These are phyloP conservation scores for Echinosophora koreensis DNA, from an alignment of 306 rosid genomes.

Conservation along the genomic window DNA sequence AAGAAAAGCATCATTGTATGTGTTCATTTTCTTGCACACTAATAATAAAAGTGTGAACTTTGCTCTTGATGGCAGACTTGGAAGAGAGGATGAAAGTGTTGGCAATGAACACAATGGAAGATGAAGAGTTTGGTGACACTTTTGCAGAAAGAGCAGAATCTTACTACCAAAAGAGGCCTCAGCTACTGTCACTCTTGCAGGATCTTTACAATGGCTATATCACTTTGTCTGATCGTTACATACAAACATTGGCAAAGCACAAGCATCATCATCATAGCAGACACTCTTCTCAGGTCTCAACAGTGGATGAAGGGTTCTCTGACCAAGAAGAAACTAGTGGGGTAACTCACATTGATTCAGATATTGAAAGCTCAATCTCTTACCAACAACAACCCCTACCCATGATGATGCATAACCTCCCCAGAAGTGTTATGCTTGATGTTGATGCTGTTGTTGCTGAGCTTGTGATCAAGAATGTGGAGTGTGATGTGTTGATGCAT, in stretches of 20 bases:
- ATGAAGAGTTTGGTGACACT: slow-evolving; percentile 64
- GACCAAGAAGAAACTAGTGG: slow-evolving; percentile 65
- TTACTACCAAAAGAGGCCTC: slow-evolving; percentile 92
- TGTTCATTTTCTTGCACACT: background rate
- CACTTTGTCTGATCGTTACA: slow-evolving; percentile 82
- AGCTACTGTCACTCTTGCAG: slow-evolving; percentile 72
- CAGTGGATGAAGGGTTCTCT: slow-evolving; percentile 51
- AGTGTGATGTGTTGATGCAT: slow-evolving; percentile 61
- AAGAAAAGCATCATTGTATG: background rate
- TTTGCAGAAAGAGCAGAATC: slow-evolving; percentile 91
- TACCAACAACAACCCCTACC: slow-evolving; percentile 57
- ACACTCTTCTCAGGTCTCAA: slow-evolving; percentile 67
- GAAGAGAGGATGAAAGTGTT: slow-evolving; percentile 85
- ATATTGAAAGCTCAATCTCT: slow-evolving; percentile 80
- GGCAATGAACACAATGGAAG: slow-evolving; percentile 51
- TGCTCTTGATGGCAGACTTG: slow-evolving; percentile 60
- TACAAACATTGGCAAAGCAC: slow-evolving; percentile 67
- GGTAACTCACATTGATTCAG: slow-evolving; percentile 67
- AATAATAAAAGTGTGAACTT: slow-evolving; percentile 10
- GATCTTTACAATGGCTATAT: slow-evolving; percentile 87
- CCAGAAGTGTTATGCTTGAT: slow-evolving; percentile 15
- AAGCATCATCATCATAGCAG: slow-evolving; percentile 50
- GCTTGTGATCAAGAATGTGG: slow-evolving; percentile 82
- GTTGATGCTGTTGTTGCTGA: slow-evolving; percentile 64
- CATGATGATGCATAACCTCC: background rate